Base-by-base conservation (phyloP, 352 stramenopile genomes). In the Phytophthora sp. region DNA sequence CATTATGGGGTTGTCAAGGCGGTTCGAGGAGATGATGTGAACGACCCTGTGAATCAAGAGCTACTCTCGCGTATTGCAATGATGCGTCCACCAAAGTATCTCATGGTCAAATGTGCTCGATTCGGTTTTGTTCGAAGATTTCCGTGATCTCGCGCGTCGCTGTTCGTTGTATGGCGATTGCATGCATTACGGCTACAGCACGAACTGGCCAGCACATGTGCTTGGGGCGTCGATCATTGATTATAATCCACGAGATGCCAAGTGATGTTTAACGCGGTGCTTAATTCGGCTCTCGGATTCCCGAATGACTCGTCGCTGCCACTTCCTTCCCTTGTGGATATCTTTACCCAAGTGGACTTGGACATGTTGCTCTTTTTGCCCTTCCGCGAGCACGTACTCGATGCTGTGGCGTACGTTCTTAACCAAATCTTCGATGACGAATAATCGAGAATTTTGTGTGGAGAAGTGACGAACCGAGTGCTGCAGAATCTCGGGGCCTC, bases 181-280 rank as follows among this genome's bases (percentile, higher is more conserved):
- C 44, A 20, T 72, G 23, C 68, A 72, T 33, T 75, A 74, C 29
- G 66, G 41, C 13, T 74, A 74, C 60, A 74, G 66, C 12, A 75
- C 64, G 68, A 72, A 72, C 23, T 69, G 68, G 56, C 2, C 50
- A 15, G 59, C 51, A 3, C 68, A 75, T 41, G 62, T 75, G 42
- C 42, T 36, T n/a, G 51, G 62, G 1, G 39, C 46, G 7, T 74
- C 66, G 3, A 56, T 70, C 23, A 52, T 74, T 9, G 54, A 74
- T 33, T 70, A 55, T 16, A 39, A 57, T 15, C 30, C 35, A 2
- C n/a, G 5, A n/a, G 13, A 38, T 7, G 4, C 29, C 18, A 58
- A 15, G 1, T 7, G n/a, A 0, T 64, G 0, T 49, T 69, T 13
- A 21, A 69, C n/a, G 13, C 8, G 7, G n/a, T 57, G 2, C 5